Evolutionary conservation across 2,329 filamentous ascomycete species (phyloP).

Genomic region (Nemania sp.): DNA sequence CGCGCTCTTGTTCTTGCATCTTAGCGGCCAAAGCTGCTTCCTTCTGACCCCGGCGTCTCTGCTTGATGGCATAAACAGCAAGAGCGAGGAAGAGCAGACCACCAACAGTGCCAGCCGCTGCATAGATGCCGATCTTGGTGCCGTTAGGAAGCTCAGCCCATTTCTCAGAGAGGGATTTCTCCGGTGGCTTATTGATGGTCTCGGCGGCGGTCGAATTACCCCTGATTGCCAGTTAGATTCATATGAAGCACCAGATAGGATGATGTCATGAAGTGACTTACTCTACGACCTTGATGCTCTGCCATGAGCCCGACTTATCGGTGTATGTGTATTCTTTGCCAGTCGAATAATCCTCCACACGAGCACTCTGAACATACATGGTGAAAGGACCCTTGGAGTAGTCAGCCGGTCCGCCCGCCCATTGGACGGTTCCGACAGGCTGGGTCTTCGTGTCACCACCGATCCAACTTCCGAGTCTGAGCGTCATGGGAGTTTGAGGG

Average conservation of each 20-base stretch:
- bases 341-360: conserved; percentile 60
- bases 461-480: conserved; percentile 70
- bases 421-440: conserved; percentile 61
- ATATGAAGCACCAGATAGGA: background rate
- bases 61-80: conserved; percentile 58
- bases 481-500: conserved; percentile 76
- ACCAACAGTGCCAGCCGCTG: conserved; percentile 50
- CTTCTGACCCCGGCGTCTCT: conserved; percentile 54
- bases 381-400: conserved; percentile 68
- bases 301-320: conserved; percentile 62
- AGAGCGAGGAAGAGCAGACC: conserved; percentile 39
- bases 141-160: conserved; percentile 55
- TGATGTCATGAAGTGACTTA: conserved; percentile 44
- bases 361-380: conserved; percentile 70
- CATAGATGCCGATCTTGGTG: conserved; percentile 59
- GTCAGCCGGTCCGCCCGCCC: conserved; percentile 72
- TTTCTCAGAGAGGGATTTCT: conserved; percentile 54
- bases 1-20: conserved; percentile 50
- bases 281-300: conserved; percentile 63
- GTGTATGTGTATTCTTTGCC: conserved; percentile 68
- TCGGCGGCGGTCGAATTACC: conserved; percentile 61
- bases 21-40: conserved; percentile 54
- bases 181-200: conserved; percentile 43
- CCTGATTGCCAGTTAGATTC: conserved; percentile 36
- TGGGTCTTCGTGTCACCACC: conserved; percentile 58